Base-by-base conservation (phyloP, 2,329 filamentous ascomycete genomes). In the Pseudocercospora fijiensis region DNA sequence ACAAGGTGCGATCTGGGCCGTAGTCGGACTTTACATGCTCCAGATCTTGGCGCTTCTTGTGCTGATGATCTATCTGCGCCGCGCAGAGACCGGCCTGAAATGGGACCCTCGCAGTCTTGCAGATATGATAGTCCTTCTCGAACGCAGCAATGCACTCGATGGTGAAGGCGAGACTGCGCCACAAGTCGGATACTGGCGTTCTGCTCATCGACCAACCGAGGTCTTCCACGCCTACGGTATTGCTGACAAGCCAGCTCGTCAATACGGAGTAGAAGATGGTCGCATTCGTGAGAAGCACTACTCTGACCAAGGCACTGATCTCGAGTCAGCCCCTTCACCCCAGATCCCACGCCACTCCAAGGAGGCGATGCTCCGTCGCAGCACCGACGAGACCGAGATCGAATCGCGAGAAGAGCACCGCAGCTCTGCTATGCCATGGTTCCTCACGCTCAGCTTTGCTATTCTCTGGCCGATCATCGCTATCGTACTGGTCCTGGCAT, bases 81-180 rank as follows among this genome's bases (percentile, higher is more conserved):
- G 65, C 18, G 62, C 57, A 18, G 82, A 84, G 28, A 96, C 92
- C 0, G 92, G 92, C 0, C 80, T 96, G 66, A 84, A 89, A 72
- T 97, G 93, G 93, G 92, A 96, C 73, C 85, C 92, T 2, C 84
- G 89, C 52, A 94, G 88, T 24, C 80, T 97, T 7, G 93, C 90
- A 2, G 92, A 97, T 74, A 80, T 96, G 41, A 84, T 95, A 49
- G 86, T 89, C 1, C 82, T 97, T 10, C 83, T 96, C 26, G 88
- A 91, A 67, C 86, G 90, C 64, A 93, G 91, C 67, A 96, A 96
- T 76, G 86, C 89, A 18, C 83, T 92, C 56, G 80, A 82, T 22
- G 82, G 86, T 49, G 76, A 78, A 7, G 79, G 78, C 16, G 80
- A 82, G 55, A 81, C 86, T 33, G 85, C 90, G 71, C 78, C 81